Percentiles rank a stretch among this genome's conserved stretches.
Conservation (phyloP, 495 filamentous ascomycete genomes). For the Neurospora sp. region DNA sequence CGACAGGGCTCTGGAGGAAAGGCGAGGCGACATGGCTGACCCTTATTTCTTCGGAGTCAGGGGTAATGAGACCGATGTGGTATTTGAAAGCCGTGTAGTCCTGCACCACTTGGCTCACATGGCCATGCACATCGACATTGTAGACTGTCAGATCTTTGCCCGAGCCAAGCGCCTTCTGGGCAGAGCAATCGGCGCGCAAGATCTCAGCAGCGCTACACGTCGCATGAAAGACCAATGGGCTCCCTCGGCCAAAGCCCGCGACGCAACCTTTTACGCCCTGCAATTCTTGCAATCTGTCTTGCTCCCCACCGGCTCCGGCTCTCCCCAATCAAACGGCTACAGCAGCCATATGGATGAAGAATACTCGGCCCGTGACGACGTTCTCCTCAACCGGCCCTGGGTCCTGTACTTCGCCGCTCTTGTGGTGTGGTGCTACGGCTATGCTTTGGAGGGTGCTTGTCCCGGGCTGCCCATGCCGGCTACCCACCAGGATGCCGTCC, state of each 20-base stretch:
- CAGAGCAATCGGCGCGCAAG: conserved; percentile 69
- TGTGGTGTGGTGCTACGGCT: conserved; percentile 94
- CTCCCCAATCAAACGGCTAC: conserved; percentile 23
- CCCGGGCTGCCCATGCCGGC: conserved; percentile 35
- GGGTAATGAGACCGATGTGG: conserved; percentile 57
- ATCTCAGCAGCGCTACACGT: conserved; percentile 68
- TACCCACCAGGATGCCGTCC: conserved; percentile 53
- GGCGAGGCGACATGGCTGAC: conserved; percentile 30
- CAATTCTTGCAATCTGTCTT: conserved; percentile 78
- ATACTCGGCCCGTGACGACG: conserved; percentile 83
- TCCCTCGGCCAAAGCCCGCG: conserved; percentile 79
- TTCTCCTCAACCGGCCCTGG: conserved; percentile 87
- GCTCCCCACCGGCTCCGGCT: conserved; percentile 39
- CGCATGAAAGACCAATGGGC: conserved; percentile 89
- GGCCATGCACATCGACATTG: conserved; percentile 95
- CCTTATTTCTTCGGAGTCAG: conserved; percentile 36
- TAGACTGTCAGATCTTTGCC: conserved; percentile 95
- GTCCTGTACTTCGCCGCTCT: conserved; percentile 90
- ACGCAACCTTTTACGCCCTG: conserved; percentile 89
- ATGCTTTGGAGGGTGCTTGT: conserved; percentile 75
- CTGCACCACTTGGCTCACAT: conserved; percentile 93
- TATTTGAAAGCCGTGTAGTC: conserved; percentile 79
- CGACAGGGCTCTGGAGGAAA: conserved; percentile 57
- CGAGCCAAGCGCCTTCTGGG: conserved; percentile 77
- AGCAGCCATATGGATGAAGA: conserved; percentile 19